These are phyloP conservation scores for Colletotrichum filicis DNA, from an alignment of 2,329 filamentous ascomycete genomes.

Conservation along the genomic window DNA sequence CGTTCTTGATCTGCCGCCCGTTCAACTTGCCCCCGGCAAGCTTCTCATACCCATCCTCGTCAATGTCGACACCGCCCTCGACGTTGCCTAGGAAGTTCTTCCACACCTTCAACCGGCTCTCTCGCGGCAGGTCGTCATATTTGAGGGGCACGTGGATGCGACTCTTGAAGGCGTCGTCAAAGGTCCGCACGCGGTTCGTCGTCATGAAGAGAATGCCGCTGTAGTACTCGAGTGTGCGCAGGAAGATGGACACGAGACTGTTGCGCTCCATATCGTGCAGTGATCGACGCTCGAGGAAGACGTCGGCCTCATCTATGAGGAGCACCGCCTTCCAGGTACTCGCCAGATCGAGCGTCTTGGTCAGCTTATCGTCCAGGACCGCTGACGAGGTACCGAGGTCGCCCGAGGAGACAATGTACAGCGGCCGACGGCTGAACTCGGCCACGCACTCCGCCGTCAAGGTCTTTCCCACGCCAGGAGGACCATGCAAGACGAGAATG, in stretches of 20 bases:
- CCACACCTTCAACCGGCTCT: constrained; percentile 67
- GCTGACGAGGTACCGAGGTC: constrained; percentile 76
- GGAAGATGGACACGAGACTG: constrained; percentile 78
- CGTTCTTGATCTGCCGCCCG: constrained; percentile 85
- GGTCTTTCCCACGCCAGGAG: constrained; percentile 62
- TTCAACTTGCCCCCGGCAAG: constrained; percentile 75
- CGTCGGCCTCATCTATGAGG: constrained; percentile 86
- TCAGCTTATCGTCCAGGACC: constrained; percentile 74
- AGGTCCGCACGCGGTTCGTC: constrained; percentile 69
- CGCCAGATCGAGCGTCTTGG: constrained; percentile 85
- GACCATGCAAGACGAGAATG: constrained; percentile 60
- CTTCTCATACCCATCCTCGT: constrained; percentile 62
- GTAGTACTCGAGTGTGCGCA: constrained; percentile 63
- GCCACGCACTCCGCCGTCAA: constrained; percentile 61
- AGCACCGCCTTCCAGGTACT: constrained; percentile 89
- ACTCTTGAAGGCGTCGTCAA: constrained; percentile 91
- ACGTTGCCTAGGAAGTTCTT: constrained; percentile 23
- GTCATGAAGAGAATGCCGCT: constrained; percentile 62
- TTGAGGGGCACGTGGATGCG: constrained; percentile 87
- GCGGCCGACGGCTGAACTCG: constrained; percentile 58
- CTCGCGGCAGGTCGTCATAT: constrained; percentile 78
- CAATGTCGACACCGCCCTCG: constrained; percentile 43
- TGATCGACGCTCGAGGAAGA: constrained; percentile 85
- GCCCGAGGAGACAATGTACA: constrained; percentile 68
- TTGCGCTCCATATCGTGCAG: constrained; percentile 88